Conservation (phyloP, 352 stramenopile genomes). For the Pythium pyrilobum region DNA sequence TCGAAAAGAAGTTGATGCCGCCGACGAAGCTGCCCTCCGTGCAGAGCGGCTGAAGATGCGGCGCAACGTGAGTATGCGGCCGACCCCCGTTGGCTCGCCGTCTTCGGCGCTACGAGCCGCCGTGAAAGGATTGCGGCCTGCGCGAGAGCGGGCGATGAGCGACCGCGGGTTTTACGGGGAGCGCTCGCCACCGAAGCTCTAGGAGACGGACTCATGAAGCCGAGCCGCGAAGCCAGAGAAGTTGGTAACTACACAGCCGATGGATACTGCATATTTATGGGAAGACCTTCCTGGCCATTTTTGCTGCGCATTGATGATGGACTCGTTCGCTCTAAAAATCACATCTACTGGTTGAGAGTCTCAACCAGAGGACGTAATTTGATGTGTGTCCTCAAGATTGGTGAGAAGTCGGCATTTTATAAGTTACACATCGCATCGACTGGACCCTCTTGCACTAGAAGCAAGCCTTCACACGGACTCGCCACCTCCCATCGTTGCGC, state of each 20-base stretch:
- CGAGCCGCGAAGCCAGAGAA: too few species aligned
- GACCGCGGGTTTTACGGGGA: conserved; percentile 4
- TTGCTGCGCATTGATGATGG: too few species aligned
- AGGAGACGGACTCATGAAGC: background rate
- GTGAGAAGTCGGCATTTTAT: background rate
- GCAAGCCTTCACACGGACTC: background rate
- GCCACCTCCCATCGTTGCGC: background rate
- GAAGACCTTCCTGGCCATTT: too few species aligned
- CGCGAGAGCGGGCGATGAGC: conserved; percentile 12
- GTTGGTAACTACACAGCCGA: too few species aligned
- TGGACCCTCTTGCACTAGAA: background rate
- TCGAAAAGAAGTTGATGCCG: conserved; percentile 60
- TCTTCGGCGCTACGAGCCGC: too few species aligned
- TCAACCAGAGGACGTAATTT: too few species aligned
- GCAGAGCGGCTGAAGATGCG: conserved; percentile 63
- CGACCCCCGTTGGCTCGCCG: background rate
- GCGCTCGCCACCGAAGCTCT: background rate
- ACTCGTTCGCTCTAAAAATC: too few species aligned
- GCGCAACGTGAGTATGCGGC: conserved; percentile 19
- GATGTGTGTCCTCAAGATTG: too few species aligned
- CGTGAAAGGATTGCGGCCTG: background rate
- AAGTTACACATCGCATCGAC: conserved; percentile 5
- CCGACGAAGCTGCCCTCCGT: conserved; percentile 46
- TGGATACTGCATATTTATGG: too few species aligned
- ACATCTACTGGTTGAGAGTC: too few species aligned